phyloP scores from a whole-genome alignment of 257 asterid genomes.

The Cinchona pubescens region DNA sequence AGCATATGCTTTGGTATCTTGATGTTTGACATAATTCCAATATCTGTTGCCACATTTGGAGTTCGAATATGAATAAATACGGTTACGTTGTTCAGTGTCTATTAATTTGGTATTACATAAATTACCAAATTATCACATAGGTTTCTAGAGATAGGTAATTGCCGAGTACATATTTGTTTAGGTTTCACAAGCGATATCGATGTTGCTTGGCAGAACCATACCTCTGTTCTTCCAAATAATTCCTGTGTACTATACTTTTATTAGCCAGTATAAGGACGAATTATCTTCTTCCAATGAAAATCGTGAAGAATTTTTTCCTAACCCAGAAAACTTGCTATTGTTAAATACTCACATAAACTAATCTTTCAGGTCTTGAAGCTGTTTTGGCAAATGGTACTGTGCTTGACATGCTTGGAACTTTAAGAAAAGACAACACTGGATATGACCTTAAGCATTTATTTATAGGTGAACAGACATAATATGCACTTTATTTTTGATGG shows the following conservation, averaged over 20 bases:
- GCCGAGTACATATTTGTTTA: neutral
- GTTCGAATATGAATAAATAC: neutral
- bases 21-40: neutral
- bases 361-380: constrained; percentile 85
- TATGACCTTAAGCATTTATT: constrained; percentile 96
- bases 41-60: neutral
- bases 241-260: neutral
- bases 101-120: neutral
- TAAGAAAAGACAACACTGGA: constrained; percentile 97
- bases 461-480: constrained; percentile 54
- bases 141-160: neutral
- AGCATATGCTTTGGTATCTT: neutral
- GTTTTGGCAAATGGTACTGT: constrained; percentile 94
- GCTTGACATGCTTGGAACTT: constrained; percentile 90
- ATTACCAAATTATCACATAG: neutral
- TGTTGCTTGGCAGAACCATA: neutral
- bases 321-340: neutral
- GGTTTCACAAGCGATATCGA: neutral
- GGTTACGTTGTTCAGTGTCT: neutral
- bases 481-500: constrained; percentile 14
- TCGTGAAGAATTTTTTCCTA: neutral
- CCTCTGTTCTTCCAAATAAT: neutral
- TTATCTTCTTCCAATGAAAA: no score
- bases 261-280: neutral
- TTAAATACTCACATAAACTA: neutral